Percentiles rank a stretch among this genome's conserved stretches.
These are phyloP conservation scores for Sonneratia caseolaris DNA, from an alignment of 345 rosid genomes.

Conservation along the genomic window DNA sequence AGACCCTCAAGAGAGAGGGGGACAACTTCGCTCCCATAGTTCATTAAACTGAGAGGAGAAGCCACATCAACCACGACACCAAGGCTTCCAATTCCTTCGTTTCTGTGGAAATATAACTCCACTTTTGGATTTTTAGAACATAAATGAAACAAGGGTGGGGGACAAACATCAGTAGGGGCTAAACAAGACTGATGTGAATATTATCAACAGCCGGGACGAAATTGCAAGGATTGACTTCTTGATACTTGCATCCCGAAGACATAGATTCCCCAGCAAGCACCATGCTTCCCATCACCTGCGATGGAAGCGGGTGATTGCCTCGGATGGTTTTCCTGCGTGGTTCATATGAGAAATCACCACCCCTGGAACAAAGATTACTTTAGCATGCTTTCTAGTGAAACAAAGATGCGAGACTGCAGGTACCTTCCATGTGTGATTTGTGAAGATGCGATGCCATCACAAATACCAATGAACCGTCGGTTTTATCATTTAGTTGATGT, in stretches of 20 bases:
- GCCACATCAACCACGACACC: no score
- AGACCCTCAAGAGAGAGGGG: no score
- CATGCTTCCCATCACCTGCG: conserved; percentile 66
- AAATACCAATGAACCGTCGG: conserved; percentile 68
- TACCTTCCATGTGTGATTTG: conserved; percentile 75
- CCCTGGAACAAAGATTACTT: not conserved
- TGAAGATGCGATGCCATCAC: conserved; percentile 77
- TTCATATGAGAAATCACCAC: conserved; percentile 8
- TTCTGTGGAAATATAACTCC: no score
- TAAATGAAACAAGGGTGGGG: not conserved
- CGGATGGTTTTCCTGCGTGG: conserved; percentile 45
- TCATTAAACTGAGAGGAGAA: no score
- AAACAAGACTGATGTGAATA: not conserved
- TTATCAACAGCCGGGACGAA: not conserved
- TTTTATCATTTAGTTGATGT: conserved; percentile 55
- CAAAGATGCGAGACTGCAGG: conserved; percentile 2
- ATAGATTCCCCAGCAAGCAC: conserved; percentile 81
- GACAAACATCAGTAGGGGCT: not conserved
- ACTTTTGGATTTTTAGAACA: no score
- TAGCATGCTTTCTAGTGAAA: not conserved
- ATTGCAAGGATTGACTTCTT: conserved; percentile 3
- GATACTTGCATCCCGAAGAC: conserved; percentile 55
- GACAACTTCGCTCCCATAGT: no score
- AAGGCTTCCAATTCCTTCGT: no score
- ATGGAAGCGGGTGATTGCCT: conserved; percentile 42